Base-by-base conservation (phyloP, 2,329 filamentous ascomycete species). In the Exophiala sp. region DNA sequence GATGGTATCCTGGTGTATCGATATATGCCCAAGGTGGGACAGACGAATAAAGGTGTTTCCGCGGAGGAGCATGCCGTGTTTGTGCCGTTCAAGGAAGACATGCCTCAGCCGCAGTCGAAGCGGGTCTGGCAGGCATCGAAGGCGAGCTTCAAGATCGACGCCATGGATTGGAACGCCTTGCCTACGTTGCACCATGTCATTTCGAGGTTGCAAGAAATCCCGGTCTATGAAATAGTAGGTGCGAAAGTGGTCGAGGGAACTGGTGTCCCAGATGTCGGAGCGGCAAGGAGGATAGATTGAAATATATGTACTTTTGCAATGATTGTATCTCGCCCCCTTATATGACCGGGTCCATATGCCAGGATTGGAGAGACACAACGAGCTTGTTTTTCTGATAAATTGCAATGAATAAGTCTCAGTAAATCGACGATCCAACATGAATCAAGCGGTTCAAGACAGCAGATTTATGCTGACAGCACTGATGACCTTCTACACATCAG, bases 161-260 rank as follows among this genome's bases (percentile, higher is more conserved):
- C 68, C 0, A 60, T 77, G 12, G 75, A 81, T 60, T 81, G 76
- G 81, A 70, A 80, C 43, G 69, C 67, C 3, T 64, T 86, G 54
- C 84, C 83, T 0, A 86, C 82, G 2, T 67, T 86, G 48, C 81
- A 86, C 62, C 79, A 85, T 63, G 68, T 86, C 7, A 69, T 81
- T 4, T 66, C 69, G 16, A 70, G 75, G 11, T 65, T 85, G 52
- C 74, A 75, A 1, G 78, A 82, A 58, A 70, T 86, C 3, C 83
- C 82, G 0, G 66, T 84, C 1, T 83, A 80, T 61, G 76, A 78
- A 52, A 66, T 85, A 36, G 68, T 85, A 2, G 71, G 75, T 32
- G 81, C 75, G 1, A 82, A 79, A 67, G 69, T 84, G 1, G 77
- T 80, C 0, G 75, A 81, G 60, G 81, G 80, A 0, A 68, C 65